A percentile compares a stretch with the other conserved stretches of the same genome.
Conservation (phyloP, 805 yeast genomes). For the Teunomyces panamensis region DNA sequence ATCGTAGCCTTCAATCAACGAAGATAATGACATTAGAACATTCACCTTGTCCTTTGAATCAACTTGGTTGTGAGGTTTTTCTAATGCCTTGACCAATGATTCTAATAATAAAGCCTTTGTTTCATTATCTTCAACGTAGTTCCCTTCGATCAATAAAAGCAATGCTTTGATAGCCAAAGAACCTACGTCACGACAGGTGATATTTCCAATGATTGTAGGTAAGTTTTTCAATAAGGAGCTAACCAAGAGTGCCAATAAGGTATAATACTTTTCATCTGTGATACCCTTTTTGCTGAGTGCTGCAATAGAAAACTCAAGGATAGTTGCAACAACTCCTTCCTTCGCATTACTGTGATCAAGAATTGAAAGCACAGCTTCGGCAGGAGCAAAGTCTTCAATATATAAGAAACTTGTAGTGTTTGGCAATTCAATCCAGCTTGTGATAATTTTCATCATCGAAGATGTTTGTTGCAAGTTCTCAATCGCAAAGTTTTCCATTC, state of each 20-base stretch:
- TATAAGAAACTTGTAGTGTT: constrained; percentile 51
- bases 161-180: constrained; percentile 52
- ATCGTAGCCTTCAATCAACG: constrained; percentile 51
- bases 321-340: constrained; percentile 56
- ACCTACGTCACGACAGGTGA: constrained; percentile 44
- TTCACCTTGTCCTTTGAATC: constrained; percentile 52
- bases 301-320: constrained; percentile 52
- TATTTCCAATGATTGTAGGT: constrained; percentile 46
- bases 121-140: constrained; percentile 52
- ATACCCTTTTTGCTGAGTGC: constrained; percentile 41
- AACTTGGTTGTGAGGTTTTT: constrained; percentile 53
- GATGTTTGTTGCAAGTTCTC: constrained; percentile 87
- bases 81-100: constrained; percentile 59
- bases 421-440: constrained; percentile 47
- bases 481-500: constrained; percentile 62
- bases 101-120: constrained; percentile 52
- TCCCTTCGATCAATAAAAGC: constrained; percentile 52
- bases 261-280: constrained; percentile 41
- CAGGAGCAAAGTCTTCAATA: constrained; percentile 54
- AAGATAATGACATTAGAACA: constrained; percentile 54
- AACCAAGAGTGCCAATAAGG: constrained; percentile 57
- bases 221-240: constrained; percentile 50
- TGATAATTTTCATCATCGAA: constrained; percentile 63
- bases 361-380: constrained; percentile 52
- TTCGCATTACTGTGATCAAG: constrained; percentile 58